These are phyloP conservation scores for Lachnellula suecica DNA, from an alignment of 2,329 filamentous ascomycete species.

Conservation along the genomic window DNA sequence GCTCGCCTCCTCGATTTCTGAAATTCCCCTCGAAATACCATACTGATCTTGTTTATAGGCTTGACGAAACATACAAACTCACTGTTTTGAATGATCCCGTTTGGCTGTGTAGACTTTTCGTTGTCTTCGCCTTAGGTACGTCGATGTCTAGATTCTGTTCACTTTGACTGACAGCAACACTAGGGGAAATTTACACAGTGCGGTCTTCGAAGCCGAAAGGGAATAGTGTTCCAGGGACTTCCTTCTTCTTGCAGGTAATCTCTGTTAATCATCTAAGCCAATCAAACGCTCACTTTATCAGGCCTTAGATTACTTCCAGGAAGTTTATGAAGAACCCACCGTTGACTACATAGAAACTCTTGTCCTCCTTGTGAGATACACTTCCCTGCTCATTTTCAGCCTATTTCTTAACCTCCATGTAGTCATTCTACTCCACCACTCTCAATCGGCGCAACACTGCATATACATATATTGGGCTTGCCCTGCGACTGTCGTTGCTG, in stretches of 20 bases:
- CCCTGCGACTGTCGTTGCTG: slow-evolving; percentile 40
- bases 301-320: slow-evolving; percentile 40
- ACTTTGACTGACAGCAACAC: too few relatives aligned
- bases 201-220: slow-evolving; percentile 29
- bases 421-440: slow-evolving; percentile 36
- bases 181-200: slow-evolving; percentile 45
- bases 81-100: slow-evolving; percentile 30
- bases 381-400: not conserved
- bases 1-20: too few relatives aligned
- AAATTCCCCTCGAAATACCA: too few relatives aligned
- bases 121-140: slow-evolving; percentile 43
- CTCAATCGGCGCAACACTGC: slow-evolving; percentile 36
- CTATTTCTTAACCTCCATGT: slow-evolving; percentile 10
- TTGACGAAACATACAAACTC: slow-evolving; percentile 36
- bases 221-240: slow-evolving; percentile 39
- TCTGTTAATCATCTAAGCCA: too few relatives aligned
- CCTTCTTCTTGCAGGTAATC: slow-evolving; percentile 43
- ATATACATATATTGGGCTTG: slow-evolving; percentile 34
- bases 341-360: slow-evolving; percentile 44
- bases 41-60: too few relatives aligned
- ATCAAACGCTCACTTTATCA: too few relatives aligned
- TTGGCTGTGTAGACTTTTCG: slow-evolving; percentile 44
- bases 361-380: slow-evolving; percentile 35
- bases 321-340: slow-evolving; percentile 42
- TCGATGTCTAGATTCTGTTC: too few relatives aligned